Evolutionary conservation across 148 eudicot species (phyloP).

Genomic region (Linanthus parryae): DNA sequence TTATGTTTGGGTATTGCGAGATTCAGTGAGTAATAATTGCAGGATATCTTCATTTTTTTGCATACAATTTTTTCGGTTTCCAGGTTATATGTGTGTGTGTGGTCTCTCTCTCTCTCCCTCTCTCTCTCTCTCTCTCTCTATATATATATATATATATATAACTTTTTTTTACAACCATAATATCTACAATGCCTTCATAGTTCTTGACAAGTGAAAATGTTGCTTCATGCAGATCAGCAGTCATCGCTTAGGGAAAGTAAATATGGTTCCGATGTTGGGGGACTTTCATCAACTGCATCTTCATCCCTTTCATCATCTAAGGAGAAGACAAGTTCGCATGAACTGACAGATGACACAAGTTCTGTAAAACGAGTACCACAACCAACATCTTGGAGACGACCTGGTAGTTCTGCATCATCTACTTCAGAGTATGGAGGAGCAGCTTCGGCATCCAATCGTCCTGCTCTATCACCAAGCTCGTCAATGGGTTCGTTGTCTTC

Average conservation of each 20-base stretch:
- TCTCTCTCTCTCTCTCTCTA: background rate
- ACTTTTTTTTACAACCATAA: too few species aligned
- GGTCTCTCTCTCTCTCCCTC: background rate
- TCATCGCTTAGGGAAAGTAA: conserved; percentile 25
- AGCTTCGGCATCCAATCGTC: conserved; percentile 40
- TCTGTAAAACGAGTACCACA: conserved; percentile 31
- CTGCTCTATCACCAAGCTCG: conserved; percentile 73
- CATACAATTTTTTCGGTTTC: background rate
- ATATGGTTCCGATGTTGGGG: conserved; percentile 37
- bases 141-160: too few species aligned
- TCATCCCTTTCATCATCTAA: conserved; percentile 36
- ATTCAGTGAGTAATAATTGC: background rate
- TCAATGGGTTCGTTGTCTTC: conserved; percentile 82
- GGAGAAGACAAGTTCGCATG: conserved; percentile 35
- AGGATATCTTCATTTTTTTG: background rate
- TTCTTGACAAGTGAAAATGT: background rate
- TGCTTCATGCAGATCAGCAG: conserved; percentile 32
- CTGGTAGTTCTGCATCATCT: conserved; percentile 58
- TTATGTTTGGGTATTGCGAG: too few species aligned
- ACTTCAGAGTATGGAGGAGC: conserved; percentile 52
- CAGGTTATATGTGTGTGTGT: background rate
- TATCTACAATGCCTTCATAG: too few species aligned
- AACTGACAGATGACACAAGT: conserved; percentile 28
- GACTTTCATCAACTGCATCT: conserved; percentile 30
- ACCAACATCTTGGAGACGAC: conserved; percentile 35